A percentile compares a stretch with the other conserved stretches of the same genome.
phyloP scores from a whole-genome alignment of 192 early-diverging fungal genomes.

The Phycomyces blakesleeanus region DNA sequence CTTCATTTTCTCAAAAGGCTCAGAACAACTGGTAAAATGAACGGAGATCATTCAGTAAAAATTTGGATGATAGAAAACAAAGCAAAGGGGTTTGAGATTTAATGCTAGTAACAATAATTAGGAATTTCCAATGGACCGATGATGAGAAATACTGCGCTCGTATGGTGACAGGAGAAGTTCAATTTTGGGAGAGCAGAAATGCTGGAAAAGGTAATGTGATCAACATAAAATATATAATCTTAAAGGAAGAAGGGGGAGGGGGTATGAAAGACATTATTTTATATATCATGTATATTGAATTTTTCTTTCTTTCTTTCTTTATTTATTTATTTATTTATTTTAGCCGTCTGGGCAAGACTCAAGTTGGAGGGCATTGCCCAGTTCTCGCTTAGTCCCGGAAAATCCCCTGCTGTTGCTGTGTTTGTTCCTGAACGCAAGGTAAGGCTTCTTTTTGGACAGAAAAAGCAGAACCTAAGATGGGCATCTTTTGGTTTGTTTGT shows the following conservation, averaged over 20 bases:
- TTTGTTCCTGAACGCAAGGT: slow-evolving; percentile 85
- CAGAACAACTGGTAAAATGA: slow-evolving; percentile 70
- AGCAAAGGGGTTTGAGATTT: not conserved
- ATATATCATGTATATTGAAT: no score
- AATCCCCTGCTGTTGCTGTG: slow-evolving; percentile 74
- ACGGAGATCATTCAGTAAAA: not conserved
- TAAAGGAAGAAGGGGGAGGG: no score
- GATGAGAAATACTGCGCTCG: slow-evolving; percentile 86
- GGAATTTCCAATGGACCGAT: slow-evolving; percentile 92
- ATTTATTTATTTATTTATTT: not conserved
- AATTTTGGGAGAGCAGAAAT: slow-evolving; percentile 75
- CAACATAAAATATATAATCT: no score
- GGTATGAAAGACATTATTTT: no score
- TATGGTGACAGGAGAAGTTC: slow-evolving; percentile 83
- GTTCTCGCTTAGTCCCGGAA: slow-evolving; percentile 90
- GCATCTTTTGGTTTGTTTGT: not conserved
- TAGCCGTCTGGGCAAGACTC: slow-evolving; percentile 50
- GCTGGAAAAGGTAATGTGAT: slow-evolving; percentile 48
- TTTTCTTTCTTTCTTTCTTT: no score
- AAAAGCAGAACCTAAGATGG: slow-evolving; percentile 8
- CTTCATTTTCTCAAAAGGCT: slow-evolving; percentile 78
- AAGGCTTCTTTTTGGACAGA: not conserved
- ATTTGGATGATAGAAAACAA: no score
- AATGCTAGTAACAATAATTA: slow-evolving; percentile 20
- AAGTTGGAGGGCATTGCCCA: slow-evolving; percentile 70